Conservation (phyloP, 2,329 filamentous ascomycete species). For the Fusarium globosum region DNA sequence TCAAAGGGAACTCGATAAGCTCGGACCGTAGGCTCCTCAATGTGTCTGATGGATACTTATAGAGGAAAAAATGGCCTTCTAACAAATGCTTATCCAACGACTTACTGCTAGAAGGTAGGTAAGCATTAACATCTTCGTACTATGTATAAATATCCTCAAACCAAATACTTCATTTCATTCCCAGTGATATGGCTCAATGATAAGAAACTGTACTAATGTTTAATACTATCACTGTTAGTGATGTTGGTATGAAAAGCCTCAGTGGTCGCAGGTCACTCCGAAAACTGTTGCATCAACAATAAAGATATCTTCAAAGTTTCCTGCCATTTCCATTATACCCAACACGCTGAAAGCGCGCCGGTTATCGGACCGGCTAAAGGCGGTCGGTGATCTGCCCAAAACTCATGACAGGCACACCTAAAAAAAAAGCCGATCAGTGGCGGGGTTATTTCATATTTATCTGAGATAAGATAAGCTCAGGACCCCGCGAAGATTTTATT, state of each 20-base stretch:
- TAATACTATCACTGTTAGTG: background rate
- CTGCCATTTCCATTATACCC: background rate
- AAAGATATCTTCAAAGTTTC: background rate
- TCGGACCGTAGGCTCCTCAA: background rate
- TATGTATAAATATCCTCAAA: background rate
- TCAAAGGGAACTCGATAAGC: background rate
- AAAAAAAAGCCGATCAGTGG: constrained; percentile 23
- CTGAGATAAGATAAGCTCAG: constrained; percentile 44
- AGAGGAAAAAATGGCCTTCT: background rate
- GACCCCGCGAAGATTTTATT: constrained; percentile 53
- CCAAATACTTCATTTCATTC: background rate
- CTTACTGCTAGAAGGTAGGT: too few relatives aligned
- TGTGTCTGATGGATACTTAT: background rate
- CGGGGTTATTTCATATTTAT: constrained; percentile 14
- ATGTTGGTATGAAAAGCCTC: background rate
- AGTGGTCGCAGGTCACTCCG: too few relatives aligned
- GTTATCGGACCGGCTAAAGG: constrained; percentile 12
- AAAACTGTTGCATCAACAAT: background rate
- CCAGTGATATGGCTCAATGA: background rate
- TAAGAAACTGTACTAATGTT: background rate
- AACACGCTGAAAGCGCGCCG: background rate
- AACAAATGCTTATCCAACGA: background rate
- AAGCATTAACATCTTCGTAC: background rate
- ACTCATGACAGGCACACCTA: background rate
- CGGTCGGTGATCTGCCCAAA: background rate